Evolutionary conservation across 495 filamentous ascomycete genomes (phyloP).

Genomic region (Penicillium coffeae): DNA sequence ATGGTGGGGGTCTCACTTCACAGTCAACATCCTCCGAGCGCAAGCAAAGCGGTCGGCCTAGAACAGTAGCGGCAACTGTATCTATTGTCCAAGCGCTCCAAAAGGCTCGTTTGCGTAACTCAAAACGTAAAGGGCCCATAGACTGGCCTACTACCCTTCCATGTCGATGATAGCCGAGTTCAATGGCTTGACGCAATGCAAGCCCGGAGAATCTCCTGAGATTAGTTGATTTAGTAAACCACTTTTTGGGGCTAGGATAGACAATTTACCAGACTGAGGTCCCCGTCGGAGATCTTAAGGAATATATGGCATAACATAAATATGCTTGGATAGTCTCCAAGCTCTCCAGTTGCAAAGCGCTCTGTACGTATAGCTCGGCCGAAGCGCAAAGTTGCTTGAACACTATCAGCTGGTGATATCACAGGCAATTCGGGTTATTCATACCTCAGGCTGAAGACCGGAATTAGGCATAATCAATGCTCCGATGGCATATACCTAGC

Average conservation of each 20-base stretch:
- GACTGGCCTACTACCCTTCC: background rate
- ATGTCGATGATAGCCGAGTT: background rate
- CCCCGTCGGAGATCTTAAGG: background rate
- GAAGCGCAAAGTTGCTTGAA: background rate
- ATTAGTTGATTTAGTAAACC: background rate
- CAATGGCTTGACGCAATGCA: background rate
- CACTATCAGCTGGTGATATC: too few relatives aligned
- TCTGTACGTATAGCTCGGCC: background rate
- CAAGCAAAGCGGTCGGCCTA: background rate
- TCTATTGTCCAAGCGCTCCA: background rate
- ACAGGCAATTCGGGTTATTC: too few relatives aligned
- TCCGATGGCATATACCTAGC: background rate
- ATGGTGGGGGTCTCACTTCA: background rate
- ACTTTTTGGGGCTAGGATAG: background rate
- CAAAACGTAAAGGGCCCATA: background rate
- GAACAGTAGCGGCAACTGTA: background rate
- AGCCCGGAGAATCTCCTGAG: background rate
- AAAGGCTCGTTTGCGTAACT: background rate
- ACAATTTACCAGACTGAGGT: background rate
- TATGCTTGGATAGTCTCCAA: background rate
- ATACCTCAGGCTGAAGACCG: background rate
- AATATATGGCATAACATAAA: background rate
- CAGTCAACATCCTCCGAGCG: background rate
- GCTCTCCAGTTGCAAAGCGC: background rate
- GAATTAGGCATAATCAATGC: background rate